These are phyloP conservation scores for Allium sativum DNA, from an alignment of 106 monocot species.

Conservation along the genomic window DNA sequence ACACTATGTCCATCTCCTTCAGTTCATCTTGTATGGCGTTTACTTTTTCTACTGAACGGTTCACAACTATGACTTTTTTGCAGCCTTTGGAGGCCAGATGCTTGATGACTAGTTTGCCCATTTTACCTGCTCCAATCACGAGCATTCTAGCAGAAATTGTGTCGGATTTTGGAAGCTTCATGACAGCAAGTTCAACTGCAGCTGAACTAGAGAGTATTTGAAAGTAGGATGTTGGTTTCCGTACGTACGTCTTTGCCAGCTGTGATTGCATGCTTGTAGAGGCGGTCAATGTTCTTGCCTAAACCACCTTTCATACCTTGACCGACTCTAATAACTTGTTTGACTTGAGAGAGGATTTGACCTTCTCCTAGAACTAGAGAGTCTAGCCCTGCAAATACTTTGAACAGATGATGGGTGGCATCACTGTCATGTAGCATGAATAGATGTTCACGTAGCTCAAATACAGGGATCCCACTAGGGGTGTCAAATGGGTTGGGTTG, in stretches of 20 bases:
- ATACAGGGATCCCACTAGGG: too few species aligned
- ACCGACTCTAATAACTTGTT: slow-evolving; percentile 82
- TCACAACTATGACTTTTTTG: slow-evolving; percentile 69
- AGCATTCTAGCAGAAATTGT: slow-evolving; percentile 63
- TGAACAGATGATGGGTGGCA: slow-evolving; percentile 82
- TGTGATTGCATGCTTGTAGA: slow-evolving; percentile 90
- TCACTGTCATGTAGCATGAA: slow-evolving; percentile 89
- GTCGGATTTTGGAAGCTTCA: slow-evolving; percentile 67
- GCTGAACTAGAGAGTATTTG: slow-evolving; percentile 98
- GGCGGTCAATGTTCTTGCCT: slow-evolving; percentile 86
- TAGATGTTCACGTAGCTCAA: slow-evolving; percentile 70
- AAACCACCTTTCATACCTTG: slow-evolving; percentile 59
- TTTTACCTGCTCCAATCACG: slow-evolving; percentile 91
- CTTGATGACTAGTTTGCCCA: slow-evolving; percentile 97
- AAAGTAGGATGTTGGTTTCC: slow-evolving; percentile 90
- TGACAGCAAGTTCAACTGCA: slow-evolving; percentile 87
- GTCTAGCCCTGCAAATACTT: slow-evolving; percentile 90
- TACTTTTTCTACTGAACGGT: slow-evolving; percentile 68
- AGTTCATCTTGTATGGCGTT: slow-evolving; percentile 68
- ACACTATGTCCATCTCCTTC: slow-evolving; percentile 73
- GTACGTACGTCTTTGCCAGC: slow-evolving; percentile 76
- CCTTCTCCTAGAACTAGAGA: slow-evolving; percentile 98
- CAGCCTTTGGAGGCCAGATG: slow-evolving; percentile 88
- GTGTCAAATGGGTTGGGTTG: too few species aligned
- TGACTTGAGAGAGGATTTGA: slow-evolving; percentile 95